Conservation (phyloP, 305 asterid genomes). For the Rubia peregrina region DNA sequence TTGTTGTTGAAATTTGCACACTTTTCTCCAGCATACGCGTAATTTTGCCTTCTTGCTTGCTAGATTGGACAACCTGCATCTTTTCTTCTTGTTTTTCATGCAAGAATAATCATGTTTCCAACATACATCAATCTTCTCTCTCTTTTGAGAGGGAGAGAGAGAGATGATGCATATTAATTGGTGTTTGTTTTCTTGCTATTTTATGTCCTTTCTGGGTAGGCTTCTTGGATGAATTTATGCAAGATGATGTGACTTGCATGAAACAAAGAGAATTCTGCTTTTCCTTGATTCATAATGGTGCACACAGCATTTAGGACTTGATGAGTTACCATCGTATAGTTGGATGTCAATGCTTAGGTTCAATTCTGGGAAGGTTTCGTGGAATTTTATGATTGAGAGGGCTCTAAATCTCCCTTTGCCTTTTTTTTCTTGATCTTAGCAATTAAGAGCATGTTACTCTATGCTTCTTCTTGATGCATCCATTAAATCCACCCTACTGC, state of each 20-base stretch:
- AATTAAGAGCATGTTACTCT: conserved; percentile 22
- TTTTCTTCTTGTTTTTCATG: conserved; percentile 25
- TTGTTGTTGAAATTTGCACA: conserved; percentile 5
- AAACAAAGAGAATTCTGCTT: conserved; percentile 21
- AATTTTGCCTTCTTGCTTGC: conserved; percentile 28
- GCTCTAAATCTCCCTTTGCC: conserved; percentile 17
- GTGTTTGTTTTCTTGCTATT: conserved; percentile 17
- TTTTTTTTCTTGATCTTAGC: conserved; percentile 18
- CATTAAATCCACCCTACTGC: conserved; percentile 10
- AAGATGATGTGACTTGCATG: conserved; percentile 19
- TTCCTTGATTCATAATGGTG: conserved; percentile 22
- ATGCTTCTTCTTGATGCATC: conserved; percentile 9
- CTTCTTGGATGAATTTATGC: conserved; percentile 9
- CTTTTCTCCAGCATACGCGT: conserved; percentile 23
- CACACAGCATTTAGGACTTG: conserved; percentile 21
- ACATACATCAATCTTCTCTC: conserved; percentile 9
- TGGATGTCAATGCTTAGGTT: conserved; percentile 8
- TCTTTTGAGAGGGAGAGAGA: background rate
- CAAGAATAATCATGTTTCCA: conserved; percentile 30
- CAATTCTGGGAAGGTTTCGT: conserved; percentile 16
- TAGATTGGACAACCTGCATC: conserved; percentile 27
- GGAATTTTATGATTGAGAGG: conserved; percentile 27
- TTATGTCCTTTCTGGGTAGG: conserved; percentile 9
- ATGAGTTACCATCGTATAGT: background rate
- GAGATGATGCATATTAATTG: background rate